Evolutionary conservation across 2,329 filamentous ascomycete species (phyloP), one percentile per base, ranked within the genome.

Genomic region (Atkinsonella hypoxylon): DNA sequence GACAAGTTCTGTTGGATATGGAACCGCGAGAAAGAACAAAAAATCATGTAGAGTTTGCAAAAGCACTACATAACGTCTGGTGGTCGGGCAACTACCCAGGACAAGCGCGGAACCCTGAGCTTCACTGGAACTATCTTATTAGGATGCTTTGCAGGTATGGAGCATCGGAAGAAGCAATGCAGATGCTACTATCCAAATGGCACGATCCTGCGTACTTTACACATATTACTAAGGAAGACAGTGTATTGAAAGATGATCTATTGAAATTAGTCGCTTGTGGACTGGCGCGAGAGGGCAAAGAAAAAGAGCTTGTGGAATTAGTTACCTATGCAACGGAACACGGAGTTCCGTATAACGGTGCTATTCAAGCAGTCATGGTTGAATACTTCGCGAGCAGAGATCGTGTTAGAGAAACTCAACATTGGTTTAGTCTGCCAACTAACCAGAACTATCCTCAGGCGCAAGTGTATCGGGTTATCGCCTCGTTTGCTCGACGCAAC

Each of bases 341-440:
- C 5, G 72, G 70, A 0, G 52, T 77, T 8, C 62, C 67, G 13
- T 77, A 73, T 54, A 68, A 70, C 50, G 62, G 67, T 3, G 57
- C 61, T 3, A 62, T 80, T 48, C 75, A 82, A 56, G 63, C 72
- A 51, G 63, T 77, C 34, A 70, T 93, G 62, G 75, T 82, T 2
- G 65, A 64, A 0, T 85, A 84, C 57, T 89, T 83, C 58, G 78
- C 83, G 1, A 63, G 70, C 12, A 73, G 71, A 43, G 70, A 82
- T 56, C 70, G 80, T 45, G 61, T 84, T 4, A 63, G 72, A n/a
- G 76, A 79, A 54, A 82, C 82, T 2, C 82, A 85, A 59, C 62
- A 71, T 12, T 88, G 89, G 79, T 89, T 85, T 58, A 67, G 75
- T 20, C 78, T 76, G 54, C 71, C 76, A 1, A 67, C 82, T 3